Conservation (phyloP, 1,284 basidiomycete species). For the Anthracocystis panici-leucophaei region DNA sequence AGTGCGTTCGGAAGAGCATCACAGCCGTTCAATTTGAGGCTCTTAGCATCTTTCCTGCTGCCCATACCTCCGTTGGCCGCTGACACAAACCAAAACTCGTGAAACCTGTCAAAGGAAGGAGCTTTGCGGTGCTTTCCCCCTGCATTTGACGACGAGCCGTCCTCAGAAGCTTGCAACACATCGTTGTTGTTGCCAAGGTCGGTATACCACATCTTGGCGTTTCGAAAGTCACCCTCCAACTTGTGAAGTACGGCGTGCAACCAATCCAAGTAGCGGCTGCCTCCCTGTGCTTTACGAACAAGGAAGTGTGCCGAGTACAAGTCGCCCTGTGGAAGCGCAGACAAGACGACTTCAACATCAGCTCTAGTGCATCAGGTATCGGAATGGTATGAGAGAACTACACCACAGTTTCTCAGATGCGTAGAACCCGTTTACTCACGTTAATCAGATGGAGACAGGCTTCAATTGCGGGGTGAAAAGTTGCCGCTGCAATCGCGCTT, state of each 20-base stretch:
- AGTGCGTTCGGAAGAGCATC: slow-evolving; percentile 4
- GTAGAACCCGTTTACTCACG: slow-evolving; percentile 6
- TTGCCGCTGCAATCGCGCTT: slow-evolving; percentile 15
- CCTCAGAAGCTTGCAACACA: background rate
- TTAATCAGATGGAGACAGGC: slow-evolving; percentile 40
- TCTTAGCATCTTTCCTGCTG: background rate
- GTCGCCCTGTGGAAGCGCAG: slow-evolving; percentile 15
- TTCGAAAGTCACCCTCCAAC: slow-evolving; percentile 39
- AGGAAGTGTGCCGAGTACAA: slow-evolving; percentile 43
- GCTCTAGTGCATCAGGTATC: background rate
- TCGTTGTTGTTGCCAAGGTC: slow-evolving; percentile 39
- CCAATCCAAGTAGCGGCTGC: slow-evolving; percentile 41
- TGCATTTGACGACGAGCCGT: no score
- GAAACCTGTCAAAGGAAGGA: slow-evolving; percentile 10
- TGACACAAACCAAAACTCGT: slow-evolving; percentile 21
- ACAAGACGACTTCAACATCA: no score
- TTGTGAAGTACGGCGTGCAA: slow-evolving; percentile 45
- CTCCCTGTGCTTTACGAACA: slow-evolving; percentile 41
- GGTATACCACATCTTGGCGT: slow-evolving; percentile 50
- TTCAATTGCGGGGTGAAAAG: slow-evolving; percentile 29
- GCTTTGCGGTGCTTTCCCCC: background rate
- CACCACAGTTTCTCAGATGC: background rate
- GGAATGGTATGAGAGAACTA: no score
- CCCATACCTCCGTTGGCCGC: slow-evolving; percentile 14
- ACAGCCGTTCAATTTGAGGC: background rate